phyloP scores from a whole-genome alignment of 2,329 filamentous ascomycete genomes.

The Claviceps fusiformis region DNA sequence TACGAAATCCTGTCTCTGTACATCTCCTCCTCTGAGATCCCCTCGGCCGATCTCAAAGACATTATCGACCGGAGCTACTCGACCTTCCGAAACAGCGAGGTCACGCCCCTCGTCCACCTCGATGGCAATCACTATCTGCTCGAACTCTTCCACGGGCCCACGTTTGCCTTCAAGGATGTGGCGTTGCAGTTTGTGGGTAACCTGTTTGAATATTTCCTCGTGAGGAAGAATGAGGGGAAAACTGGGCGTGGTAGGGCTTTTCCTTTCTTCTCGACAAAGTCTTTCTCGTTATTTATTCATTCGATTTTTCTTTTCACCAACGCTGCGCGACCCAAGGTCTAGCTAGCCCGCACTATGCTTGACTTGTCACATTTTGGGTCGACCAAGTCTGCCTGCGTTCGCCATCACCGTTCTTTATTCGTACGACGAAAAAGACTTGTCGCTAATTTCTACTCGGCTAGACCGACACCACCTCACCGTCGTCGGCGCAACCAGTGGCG shows the following conservation, averaged over 20 bases:
- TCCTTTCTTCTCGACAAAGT: neutral
- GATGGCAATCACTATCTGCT: slow-evolving; percentile 67
- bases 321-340: neutral
- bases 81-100: slow-evolving; percentile 69
- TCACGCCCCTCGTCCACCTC: slow-evolving; percentile 68
- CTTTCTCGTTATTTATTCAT: neutral
- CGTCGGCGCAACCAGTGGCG: slow-evolving; percentile 74
- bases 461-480: slow-evolving; percentile 72
- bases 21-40: slow-evolving; percentile 74
- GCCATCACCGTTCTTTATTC: neutral
- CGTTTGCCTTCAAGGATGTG: slow-evolving; percentile 93
- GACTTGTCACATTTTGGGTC: too few relatives aligned
- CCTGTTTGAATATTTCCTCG: slow-evolving; percentile 78
- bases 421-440: neutral
- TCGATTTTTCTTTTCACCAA: too few relatives aligned
- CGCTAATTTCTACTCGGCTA: slow-evolving; percentile 17
- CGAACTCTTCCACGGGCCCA: slow-evolving; percentile 93
- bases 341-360: neutral
- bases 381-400: too few relatives aligned
- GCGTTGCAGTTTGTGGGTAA: slow-evolving; percentile 94
- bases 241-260: slow-evolving; percentile 33
- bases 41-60: slow-evolving; percentile 60
- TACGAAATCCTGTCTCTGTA: slow-evolving; percentile 78
- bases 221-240: slow-evolving; percentile 59
- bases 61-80: slow-evolving; percentile 79